Base-by-base conservation (phyloP, 148 eudicot genomes). In the Suaeda aralocaspica region DNA sequence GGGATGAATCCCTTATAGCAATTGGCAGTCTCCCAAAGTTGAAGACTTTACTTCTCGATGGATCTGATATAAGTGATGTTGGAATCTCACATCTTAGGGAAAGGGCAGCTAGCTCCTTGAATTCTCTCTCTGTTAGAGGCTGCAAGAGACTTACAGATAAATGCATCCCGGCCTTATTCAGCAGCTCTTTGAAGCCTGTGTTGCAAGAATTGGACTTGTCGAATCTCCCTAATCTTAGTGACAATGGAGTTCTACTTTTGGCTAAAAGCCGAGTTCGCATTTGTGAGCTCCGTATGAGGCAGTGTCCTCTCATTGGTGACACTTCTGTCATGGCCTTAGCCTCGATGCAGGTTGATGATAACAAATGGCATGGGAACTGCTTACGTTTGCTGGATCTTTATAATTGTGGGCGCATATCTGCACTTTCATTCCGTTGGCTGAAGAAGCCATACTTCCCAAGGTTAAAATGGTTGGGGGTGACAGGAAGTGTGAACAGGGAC, bases 401-500 rank as follows among this genome's bases (percentile, higher is more conserved):
- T 66, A 94, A 91, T 49, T 94, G 98, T 70, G 97, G 98, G 26
- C 92, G 98, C 24, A 79, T 94, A 46, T 84, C 96, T 0, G 83
- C 85, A 15, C 85, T 94, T 39, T 67, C 97, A 42, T 91, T 94
- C 61, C 78, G 85, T 44, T 94, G 98, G 98, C 70, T 94, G 44
- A 94, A 91, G 82, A 94, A 76, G 80, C 97, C 98, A 9, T 89
- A 94, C 75, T 94, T 93, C 60, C 97, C 96, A 0, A 82, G 98
- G 77, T 60, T 94, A 74, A 88, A 89, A 80, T 87, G 91, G 96
- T 62, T 94, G 78, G 98, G 98, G 36, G 92, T 94, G 39, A 86
- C 89, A 0, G 92, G 96, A 56, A 78, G 80, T 49, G 78, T 84
- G 70, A 92, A 87, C 74, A 73, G 89, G 76, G 96, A 90, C 70